Evolutionary conservation across 2,329 filamentous ascomycete genomes (phyloP).

Genomic region (Talaromyces islandicus): DNA sequence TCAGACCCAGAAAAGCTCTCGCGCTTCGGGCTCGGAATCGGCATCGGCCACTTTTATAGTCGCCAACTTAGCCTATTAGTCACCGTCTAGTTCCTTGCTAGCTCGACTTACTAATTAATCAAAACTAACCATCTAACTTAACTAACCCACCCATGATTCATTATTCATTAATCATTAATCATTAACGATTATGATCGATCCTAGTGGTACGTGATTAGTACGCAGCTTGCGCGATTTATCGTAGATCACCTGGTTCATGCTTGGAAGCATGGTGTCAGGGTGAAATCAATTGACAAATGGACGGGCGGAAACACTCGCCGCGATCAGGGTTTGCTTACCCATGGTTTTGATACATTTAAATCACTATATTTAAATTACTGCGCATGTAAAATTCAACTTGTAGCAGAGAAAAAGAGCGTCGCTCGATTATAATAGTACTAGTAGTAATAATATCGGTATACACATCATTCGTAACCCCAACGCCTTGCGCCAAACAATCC

Average conservation of each 20-base stretch:
- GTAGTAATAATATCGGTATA: conserved; percentile 13
- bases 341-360: not conserved
- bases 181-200: too few relatives aligned
- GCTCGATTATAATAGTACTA: not conserved
- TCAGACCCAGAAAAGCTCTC: not conserved
- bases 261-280: too few relatives aligned
- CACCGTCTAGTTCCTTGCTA: not conserved
- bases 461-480: conserved; percentile 17
- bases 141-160: not conserved
- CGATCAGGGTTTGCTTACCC: not conserved
- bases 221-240: not conserved
- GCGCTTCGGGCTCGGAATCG: not conserved
- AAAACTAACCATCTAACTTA: too few relatives aligned
- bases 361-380: too few relatives aligned
- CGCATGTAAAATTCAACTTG: too few relatives aligned
- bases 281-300: too few relatives aligned
- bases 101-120: not conserved
- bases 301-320: not conserved
- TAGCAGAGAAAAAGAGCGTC: not conserved
- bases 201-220: not conserved
- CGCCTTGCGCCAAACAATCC: conserved; percentile 6
- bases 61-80: not conserved
- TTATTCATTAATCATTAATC: not conserved
- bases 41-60: not conserved
- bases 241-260: too few relatives aligned